A percentile compares a stretch with the other conserved stretches of the same genome.
Conservation (phyloP, 768 basidiomycete genomes). For the Amyloporia xantha region DNA sequence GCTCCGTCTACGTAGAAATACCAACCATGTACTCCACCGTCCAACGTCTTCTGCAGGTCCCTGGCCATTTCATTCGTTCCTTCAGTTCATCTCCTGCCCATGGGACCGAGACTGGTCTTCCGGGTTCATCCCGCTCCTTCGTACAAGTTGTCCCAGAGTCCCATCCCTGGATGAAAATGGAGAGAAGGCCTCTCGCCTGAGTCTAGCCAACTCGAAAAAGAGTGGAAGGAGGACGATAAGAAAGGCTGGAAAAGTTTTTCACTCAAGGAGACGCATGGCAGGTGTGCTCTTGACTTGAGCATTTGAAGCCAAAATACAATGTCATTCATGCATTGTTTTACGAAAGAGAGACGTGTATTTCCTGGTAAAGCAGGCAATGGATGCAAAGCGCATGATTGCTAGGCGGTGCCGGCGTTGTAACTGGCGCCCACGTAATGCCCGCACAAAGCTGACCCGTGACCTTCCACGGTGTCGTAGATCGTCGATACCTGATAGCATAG, state of each 20-base stretch:
- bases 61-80: background rate
- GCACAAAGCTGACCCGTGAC: no score
- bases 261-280: constrained; percentile 5
- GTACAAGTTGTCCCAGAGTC: constrained; percentile 31
- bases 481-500: no score
- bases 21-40: constrained; percentile 1
- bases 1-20: no score
- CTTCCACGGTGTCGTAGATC: no score
- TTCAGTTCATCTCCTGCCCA: background rate
- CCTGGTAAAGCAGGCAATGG: no score
- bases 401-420: no score
- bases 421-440: no score
- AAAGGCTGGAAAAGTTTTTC: constrained; percentile 37
- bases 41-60: constrained; percentile 1
- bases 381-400: no score
- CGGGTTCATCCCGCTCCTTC: constrained; percentile 13
- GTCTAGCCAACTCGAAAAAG: constrained; percentile 14
- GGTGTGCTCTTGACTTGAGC: constrained; percentile 6
- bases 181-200: constrained; percentile 30
- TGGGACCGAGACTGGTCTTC: background rate
- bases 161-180: constrained; percentile 37
- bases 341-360: constrained; percentile 35
- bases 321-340: no score
- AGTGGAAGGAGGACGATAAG: constrained; percentile 28
- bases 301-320: background rate